Base-by-base conservation (phyloP, 169 alveolate genomes). In the Plasmodium vivax region DNA sequence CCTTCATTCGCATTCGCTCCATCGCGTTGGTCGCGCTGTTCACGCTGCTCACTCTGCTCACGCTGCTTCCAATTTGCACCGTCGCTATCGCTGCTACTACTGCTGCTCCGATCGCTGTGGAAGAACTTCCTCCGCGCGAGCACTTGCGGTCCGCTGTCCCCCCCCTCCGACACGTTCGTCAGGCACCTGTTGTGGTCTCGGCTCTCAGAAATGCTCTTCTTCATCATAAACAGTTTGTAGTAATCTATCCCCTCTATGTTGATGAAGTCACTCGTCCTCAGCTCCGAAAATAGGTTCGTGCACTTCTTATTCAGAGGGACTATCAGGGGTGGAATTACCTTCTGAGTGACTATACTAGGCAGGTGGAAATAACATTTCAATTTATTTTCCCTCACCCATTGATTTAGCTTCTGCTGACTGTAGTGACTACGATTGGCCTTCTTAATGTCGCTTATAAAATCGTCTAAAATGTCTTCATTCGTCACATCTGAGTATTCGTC, bases 311-410 rank as follows among this genome's bases (percentile, higher is more conserved):
- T 92, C 54, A 92, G 23, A n/a, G 93, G 93, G 3, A 84, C 32
- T 77, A 75, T 82, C 41, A 84, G 80, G 6, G 93, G 93, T 38
- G 93, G 93, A 23, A 84, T 75, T 32, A 92, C 84, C 82, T 80
- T 62, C 54, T 84, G 93, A 3, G 85, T 92, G 71, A 92, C 72
- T 14, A 88, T 88, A 51, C 75, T 58, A 32, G 94, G 94, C 51
- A 88, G 51, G 7, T 19, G 38, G 79, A 12, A 19, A 19, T 3
- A 51, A 32, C 81, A 34, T 4, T 9, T 51, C 27, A 54, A 51
- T 30, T 80, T 54, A 51, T 36, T 91, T 74, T 47, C 41, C 1
- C 32, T 27, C n/a, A 34, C 16, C 19, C 41, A 23, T 1, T 41
- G 34, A 1, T 47, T 56, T n/a, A 80, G 14, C 16, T 82, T 58